Evolutionary conservation across 495 filamentous ascomycete genomes (phyloP).

Genomic region (Trypethelium eluteriae): DNA sequence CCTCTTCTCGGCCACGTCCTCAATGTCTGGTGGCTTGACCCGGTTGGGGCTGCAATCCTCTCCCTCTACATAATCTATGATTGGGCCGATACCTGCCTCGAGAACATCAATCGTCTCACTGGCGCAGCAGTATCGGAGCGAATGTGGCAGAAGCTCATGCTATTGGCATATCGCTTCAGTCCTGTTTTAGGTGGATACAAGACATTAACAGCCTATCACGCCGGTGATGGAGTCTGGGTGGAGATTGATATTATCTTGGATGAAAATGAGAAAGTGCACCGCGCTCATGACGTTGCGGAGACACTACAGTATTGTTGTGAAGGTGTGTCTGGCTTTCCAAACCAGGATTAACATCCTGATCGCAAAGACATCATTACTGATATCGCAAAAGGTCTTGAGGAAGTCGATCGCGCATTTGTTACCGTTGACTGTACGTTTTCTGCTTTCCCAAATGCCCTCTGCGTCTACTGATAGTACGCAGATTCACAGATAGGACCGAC

Average conservation of each 20-base stretch:
- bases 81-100: slow-evolving; percentile 42
- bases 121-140: slow-evolving; percentile 35
- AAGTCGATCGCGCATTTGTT: slow-evolving; percentile 46
- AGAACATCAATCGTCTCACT: slow-evolving; percentile 41
- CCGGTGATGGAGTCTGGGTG: slow-evolving; percentile 45
- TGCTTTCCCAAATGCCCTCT: background rate
- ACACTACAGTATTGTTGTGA: slow-evolving; percentile 46
- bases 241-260: slow-evolving; percentile 44
- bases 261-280: slow-evolving; percentile 35
- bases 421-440: slow-evolving; percentile 43
- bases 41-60: slow-evolving; percentile 40
- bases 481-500: background rate
- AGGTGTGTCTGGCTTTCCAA: slow-evolving; percentile 7
- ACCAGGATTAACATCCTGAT: background rate
- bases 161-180: slow-evolving; percentile 40
- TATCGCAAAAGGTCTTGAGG: slow-evolving; percentile 27
- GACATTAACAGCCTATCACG: slow-evolving; percentile 41
- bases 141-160: slow-evolving; percentile 40
- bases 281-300: slow-evolving; percentile 44
- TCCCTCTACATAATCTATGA: slow-evolving; percentile 46
- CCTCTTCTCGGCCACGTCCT: slow-evolving; percentile 39
- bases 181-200: slow-evolving; percentile 44
- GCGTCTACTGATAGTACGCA: background rate
- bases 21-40: slow-evolving; percentile 45
- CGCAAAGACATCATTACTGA: slow-evolving; percentile 17